These are phyloP conservation scores for Cardamine resedifolia DNA, from an alignment of 345 rosid species.

Conservation along the genomic window DNA sequence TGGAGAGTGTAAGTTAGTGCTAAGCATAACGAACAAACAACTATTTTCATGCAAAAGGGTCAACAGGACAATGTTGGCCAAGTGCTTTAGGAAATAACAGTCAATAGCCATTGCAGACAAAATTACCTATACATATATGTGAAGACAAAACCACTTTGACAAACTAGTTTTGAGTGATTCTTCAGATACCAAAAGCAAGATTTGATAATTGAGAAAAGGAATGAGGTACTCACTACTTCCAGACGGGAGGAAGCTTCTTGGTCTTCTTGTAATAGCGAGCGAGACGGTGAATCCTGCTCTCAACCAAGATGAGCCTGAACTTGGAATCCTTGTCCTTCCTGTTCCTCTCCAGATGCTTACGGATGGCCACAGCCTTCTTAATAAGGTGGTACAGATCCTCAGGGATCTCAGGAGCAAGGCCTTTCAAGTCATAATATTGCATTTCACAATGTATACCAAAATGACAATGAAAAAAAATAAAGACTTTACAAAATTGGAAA, in stretches of 20 bases:
- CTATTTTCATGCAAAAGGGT: not conserved
- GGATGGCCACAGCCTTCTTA: conserved; percentile 72
- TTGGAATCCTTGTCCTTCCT: conserved; percentile 81
- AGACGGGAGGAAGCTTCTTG: conserved; percentile 80
- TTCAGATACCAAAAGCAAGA: not conserved
- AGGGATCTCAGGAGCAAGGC: conserved; percentile 70
- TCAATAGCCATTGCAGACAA: not conserved
- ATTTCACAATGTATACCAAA: not conserved
- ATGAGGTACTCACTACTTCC: conserved; percentile 56
- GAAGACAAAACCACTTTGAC: not conserved
- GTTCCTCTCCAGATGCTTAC: conserved; percentile 74
- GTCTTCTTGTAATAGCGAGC: conserved; percentile 79
- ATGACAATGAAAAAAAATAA: not conserved
- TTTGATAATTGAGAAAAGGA: not conserved
- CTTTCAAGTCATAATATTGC: conserved; percentile 25
- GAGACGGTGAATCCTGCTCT: conserved; percentile 72
- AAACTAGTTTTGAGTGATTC: not conserved
- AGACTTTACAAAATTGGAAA: not conserved
- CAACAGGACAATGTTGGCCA: not conserved
- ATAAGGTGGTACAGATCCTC: conserved; percentile 74
- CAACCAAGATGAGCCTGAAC: conserved; percentile 67
- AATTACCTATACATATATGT: not conserved
- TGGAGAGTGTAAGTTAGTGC: not conserved
- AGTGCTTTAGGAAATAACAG: not conserved
- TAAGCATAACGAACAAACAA: not conserved